phyloP scores from a whole-genome alignment of 352 stramenopile genomes.

The Globisporangium solare region DNA sequence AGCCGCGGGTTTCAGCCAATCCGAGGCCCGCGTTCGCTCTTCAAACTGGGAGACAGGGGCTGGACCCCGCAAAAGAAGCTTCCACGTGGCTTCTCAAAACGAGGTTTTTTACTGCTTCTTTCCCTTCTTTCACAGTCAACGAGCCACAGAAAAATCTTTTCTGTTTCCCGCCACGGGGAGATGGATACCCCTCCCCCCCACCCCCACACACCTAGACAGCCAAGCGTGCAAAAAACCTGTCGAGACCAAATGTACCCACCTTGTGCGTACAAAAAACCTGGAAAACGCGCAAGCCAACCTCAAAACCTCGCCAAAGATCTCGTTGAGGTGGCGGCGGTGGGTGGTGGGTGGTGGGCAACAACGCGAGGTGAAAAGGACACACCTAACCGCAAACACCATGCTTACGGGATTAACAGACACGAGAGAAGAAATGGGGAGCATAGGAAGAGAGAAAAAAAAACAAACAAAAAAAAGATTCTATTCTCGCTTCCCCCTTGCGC shows the following conservation, averaged over 20 bases:
- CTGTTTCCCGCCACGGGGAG: not conserved
- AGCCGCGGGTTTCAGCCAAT: not conserved
- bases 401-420: too few species aligned
- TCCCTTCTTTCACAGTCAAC: too few species aligned
- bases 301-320: not conserved
- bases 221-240: not conserved
- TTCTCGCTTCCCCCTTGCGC: too few species aligned
- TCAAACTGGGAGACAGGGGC: not conserved
- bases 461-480: too few species aligned
- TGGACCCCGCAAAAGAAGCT: not conserved
- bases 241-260: not conserved
- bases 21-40: not conserved
- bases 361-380: too few species aligned
- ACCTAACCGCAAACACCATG: too few species aligned
- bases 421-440: too few species aligned
- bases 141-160: not conserved
- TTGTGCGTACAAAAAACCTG: not conserved
- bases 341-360: too few species aligned
- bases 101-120: not conserved
- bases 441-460: too few species aligned
- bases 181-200: not conserved
- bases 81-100: not conserved
- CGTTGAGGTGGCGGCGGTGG: too few species aligned
- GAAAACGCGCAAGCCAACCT: not conserved
- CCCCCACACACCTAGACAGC: too few species aligned